Evolutionary conservation across 2,329 filamentous ascomycete species (phyloP), one percentile per base, ranked within the genome.

Genomic region (Phoma sp.): DNA sequence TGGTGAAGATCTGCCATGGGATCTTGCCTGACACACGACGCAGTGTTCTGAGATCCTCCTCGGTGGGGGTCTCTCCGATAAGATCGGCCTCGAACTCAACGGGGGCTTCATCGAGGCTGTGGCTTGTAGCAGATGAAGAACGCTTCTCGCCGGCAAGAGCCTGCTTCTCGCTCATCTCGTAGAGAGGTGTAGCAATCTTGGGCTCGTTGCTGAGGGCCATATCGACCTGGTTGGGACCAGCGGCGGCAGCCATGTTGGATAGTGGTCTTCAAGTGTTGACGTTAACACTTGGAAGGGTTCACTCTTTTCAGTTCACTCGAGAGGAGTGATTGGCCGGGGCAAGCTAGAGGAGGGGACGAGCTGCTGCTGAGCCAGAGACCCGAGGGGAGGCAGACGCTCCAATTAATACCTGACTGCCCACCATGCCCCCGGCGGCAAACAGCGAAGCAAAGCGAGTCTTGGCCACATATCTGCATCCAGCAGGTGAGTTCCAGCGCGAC

Each of bases 1-100:
- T 84, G 21, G 85, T 87, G 76, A 86, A 92, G 53, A 87, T 83
- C 48, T 81, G 77, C 81, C 83, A 86, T 42, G 86, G 85, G 56
- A 92, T 84, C 67, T 80, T 81, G 61, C 85, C 87, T 11, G 86
- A 84, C 18, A 89, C 83, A 65, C 85, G 84, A 42, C 80, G 83
- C n/a, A 89, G 81, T 0, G 84, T 87, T 12, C 60, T 69, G 56
- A 86, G 72, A 57, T 89, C 87, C 68, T 89, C 85, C 26, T 84
- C 82, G 6, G 85, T 88, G 2, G 86, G 86, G 49, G 72, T 70
- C 48, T 74, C 72, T 36, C 72, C 71, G 30, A 64, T 60, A 17
- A 73, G 43, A 52, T 74, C 72, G 30, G 67, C 69, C 47, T 72
- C 69, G 45, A 72, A 71, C 46, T 72, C 68, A 53, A 69, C 64